Evolutionary conservation across 1,284 basidiomycete genomes (phyloP).

Genomic region (Meira miltonrushii): DNA sequence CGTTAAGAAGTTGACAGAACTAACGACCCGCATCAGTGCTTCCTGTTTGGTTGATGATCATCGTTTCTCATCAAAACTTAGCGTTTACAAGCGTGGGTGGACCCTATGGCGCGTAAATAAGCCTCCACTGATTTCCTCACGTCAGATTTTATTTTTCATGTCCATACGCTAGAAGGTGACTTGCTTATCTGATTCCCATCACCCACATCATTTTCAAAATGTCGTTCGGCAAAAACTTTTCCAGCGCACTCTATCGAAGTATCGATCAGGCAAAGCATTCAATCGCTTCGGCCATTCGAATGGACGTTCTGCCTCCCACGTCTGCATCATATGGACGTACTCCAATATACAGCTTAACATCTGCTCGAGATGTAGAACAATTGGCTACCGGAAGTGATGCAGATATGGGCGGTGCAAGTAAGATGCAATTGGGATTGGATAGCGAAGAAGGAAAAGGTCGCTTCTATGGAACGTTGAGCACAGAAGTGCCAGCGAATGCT

Average conservation of each 20-base stretch:
- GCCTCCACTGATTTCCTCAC: no score
- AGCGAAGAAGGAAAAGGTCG: constrained; percentile 29
- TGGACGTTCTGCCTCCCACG: constrained; percentile 36
- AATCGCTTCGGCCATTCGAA: constrained; percentile 31
- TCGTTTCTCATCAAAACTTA: no score
- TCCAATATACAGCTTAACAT: constrained; percentile 33
- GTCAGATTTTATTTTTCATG: no score
- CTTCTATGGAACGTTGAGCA: constrained; percentile 51
- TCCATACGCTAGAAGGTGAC: no score
- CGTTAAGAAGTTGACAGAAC: constrained; percentile 2
- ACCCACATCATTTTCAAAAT: constrained; percentile 15
- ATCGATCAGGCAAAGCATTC: constrained; percentile 33
- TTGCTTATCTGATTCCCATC: no score
- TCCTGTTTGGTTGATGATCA: no score
- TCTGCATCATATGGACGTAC: constrained; percentile 23
- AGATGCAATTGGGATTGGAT: constrained; percentile 49
- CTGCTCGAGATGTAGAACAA: constrained; percentile 25
- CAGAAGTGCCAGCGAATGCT: constrained; percentile 48
- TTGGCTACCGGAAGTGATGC: constrained; percentile 72
- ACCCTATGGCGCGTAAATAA: no score
- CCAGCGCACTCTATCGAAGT: constrained; percentile 38
- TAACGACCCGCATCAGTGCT: constrained; percentile 5
- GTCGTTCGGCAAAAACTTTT: constrained; percentile 29
- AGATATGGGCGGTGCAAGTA: constrained; percentile 80
- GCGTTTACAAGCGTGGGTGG: no score